These are phyloP conservation scores for Plasmodium sp. DNA, from an alignment of 169 alveolate genomes.

Conservation along the genomic window DNA sequence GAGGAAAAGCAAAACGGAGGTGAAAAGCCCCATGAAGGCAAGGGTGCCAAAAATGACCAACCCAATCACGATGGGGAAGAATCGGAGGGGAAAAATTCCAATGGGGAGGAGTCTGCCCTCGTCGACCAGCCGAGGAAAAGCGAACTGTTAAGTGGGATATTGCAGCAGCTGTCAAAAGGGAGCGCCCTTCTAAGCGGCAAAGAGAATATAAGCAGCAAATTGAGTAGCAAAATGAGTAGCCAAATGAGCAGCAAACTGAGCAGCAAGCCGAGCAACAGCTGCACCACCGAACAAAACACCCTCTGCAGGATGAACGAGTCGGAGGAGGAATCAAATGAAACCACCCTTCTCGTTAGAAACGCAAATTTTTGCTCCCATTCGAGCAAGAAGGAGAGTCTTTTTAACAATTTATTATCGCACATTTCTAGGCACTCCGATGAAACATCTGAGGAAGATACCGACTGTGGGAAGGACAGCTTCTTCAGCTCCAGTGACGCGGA, in stretches of 20 bases:
- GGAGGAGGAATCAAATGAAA: conserved; percentile 9
- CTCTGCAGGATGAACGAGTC: not conserved
- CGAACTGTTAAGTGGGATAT: not conserved
- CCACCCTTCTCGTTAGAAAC: not conserved
- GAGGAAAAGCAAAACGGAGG: not conserved
- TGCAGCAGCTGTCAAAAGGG: conserved; percentile 7
- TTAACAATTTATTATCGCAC: conserved; percentile 14
- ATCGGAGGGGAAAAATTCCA: not conserved
- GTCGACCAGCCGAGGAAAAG: not conserved
- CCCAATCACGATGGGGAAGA: not conserved
- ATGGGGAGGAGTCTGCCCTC: not conserved
- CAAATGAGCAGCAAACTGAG: not conserved
- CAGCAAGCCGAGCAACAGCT: not conserved
- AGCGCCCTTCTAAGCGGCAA: not conserved
- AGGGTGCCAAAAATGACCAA: not conserved
- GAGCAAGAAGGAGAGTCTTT: not conserved
- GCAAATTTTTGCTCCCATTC: not conserved
- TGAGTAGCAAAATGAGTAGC: not conserved
- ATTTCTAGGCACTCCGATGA: conserved; percentile 12
- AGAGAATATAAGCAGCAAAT: not conserved
- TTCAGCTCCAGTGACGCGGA: conserved; percentile 61
- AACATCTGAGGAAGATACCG: conserved; percentile 51
- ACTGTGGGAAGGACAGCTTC: conserved; percentile 62
- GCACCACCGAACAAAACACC: not conserved
- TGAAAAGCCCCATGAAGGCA: not conserved